Evolutionary conservation across 225 moss, liverwort and hornwort species (phyloP), one percentile per base, ranked within the genome.

Genomic region (Antitrichia curtipendula): DNA sequence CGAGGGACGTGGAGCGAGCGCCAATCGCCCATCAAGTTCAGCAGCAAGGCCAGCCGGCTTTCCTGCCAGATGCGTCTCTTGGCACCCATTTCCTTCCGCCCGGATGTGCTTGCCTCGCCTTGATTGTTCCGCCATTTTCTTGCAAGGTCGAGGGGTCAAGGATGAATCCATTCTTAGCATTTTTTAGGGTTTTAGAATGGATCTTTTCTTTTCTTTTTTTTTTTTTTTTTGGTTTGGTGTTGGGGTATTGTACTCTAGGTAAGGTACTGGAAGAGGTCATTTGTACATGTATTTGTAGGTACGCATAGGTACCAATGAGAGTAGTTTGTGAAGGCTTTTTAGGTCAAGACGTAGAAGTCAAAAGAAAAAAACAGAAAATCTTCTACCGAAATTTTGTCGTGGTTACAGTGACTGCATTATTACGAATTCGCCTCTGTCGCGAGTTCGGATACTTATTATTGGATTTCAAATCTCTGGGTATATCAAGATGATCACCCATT

Each of bases 1-100:
- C 87, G 28, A 40, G 80, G 74, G 19, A 87, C 74, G 4, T 92
- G 92, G 92, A 84, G 81, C 81, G 92, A 92, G 90, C 88, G 88
- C 11, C 50, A 61, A 18, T 24, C 84, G 28, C 90, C 90, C 14
- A 66, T 80, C 70, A 82, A 65, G 82, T 69, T 84, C n/a, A 50
- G 43, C 60, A 62, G 78, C 22, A 90, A 84, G 36, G 45, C 70
- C 17, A 52, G 58, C 24, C 75, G 5, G 56, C 65, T 68, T 19
- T 65, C 54, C 18, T 22, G 15, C 84, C 81, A 70, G 87, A 82
- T 32, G 56, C 90, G 90, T 40, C 81, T 65, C 41, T 43, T 88
- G 57, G 74, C 88, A 32, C 86, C 88, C 81, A 57, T 92, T 13
- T 92, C 81, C 28, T 92, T 92, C 70, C 84, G 84, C 36, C 92